These are phyloP conservation scores for Boletus huronensis DNA, from an alignment of 768 basidiomycete genomes.

Conservation along the genomic window DNA sequence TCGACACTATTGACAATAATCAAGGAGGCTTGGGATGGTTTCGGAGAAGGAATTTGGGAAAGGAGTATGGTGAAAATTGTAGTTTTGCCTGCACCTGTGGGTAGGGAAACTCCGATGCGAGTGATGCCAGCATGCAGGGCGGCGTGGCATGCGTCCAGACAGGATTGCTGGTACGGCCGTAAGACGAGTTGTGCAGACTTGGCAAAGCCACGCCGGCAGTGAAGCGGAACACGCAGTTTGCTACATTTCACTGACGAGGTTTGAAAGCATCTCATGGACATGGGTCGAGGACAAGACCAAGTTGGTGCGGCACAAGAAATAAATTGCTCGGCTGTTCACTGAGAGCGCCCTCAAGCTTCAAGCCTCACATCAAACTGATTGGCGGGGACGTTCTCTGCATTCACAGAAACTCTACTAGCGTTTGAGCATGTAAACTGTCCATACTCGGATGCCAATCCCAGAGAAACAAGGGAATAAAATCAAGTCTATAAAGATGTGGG, in stretches of 20 bases:
- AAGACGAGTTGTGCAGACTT: slow-evolving; percentile 34
- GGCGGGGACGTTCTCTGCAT: slow-evolving; percentile 11
- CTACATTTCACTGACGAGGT: not conserved
- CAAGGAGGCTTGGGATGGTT: slow-evolving; percentile 51
- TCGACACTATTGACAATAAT: slow-evolving; percentile 90
- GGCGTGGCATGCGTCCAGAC: slow-evolving; percentile 70
- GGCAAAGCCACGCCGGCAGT: slow-evolving; percentile 7
- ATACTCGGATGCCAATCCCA: slow-evolving; percentile 21
- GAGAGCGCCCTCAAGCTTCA: not conserved
- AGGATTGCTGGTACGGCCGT: slow-evolving; percentile 87
- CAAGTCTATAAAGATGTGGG: slow-evolving; percentile 33
- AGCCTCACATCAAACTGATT: not conserved
- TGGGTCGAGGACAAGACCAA: not conserved
- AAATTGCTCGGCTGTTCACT: not conserved
- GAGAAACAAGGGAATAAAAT: slow-evolving; percentile 31
- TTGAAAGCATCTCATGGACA: slow-evolving; percentile 14
- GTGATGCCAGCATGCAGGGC: slow-evolving; percentile 66
- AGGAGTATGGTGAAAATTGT: slow-evolving; percentile 87
- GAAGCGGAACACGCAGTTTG: not conserved
- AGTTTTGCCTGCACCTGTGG: slow-evolving; percentile 87
- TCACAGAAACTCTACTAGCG: slow-evolving; percentile 20
- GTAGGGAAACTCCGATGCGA: slow-evolving; percentile 80
- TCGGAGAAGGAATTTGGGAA: slow-evolving; percentile 52
- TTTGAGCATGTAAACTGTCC: slow-evolving; percentile 22
- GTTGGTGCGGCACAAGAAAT: not conserved